Conservation (phyloP, 306 rosid species). For the Gleditsia sinensis region DNA sequence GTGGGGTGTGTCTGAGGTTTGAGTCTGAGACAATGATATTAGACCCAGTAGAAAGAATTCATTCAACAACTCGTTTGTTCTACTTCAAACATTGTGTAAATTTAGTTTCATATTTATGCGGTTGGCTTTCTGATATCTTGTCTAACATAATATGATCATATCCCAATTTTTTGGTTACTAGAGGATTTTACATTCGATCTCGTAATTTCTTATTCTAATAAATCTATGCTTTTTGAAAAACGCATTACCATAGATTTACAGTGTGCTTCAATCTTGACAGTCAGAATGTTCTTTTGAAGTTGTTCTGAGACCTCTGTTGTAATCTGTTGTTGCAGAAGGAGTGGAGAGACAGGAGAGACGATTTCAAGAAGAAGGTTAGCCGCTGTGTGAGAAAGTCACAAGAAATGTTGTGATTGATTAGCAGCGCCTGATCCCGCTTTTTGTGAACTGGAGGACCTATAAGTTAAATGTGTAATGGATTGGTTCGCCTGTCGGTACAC, state of each 20-base stretch:
- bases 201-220: not conserved
- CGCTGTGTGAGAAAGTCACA: slow-evolving; percentile 96
- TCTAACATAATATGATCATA: not conserved
- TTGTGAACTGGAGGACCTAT: slow-evolving; percentile 47
- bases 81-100: not conserved
- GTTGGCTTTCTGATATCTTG: slow-evolving; percentile 4
- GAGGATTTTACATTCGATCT: not conserved
- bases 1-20: not conserved
- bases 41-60: not conserved
- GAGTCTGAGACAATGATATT: not conserved
- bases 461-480: slow-evolving; percentile 40
- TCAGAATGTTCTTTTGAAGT: slow-evolving; percentile 5
- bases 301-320: slow-evolving; percentile 6
- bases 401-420: slow-evolving; percentile 63
- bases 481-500: slow-evolving; percentile 39
- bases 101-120: slow-evolving; percentile 4
- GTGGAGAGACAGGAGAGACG: slow-evolving; percentile 97
- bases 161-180: not conserved
- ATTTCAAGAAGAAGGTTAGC: slow-evolving; percentile 92
- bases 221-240: not conserved
- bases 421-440: slow-evolving; percentile 27
- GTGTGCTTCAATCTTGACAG: not conserved
- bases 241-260: not conserved
- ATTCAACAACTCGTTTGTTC: not conserved
- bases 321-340: slow-evolving; percentile 67